Conservation (phyloP, 164 flowering plant species). For the Cinnamomum micranthum region DNA sequence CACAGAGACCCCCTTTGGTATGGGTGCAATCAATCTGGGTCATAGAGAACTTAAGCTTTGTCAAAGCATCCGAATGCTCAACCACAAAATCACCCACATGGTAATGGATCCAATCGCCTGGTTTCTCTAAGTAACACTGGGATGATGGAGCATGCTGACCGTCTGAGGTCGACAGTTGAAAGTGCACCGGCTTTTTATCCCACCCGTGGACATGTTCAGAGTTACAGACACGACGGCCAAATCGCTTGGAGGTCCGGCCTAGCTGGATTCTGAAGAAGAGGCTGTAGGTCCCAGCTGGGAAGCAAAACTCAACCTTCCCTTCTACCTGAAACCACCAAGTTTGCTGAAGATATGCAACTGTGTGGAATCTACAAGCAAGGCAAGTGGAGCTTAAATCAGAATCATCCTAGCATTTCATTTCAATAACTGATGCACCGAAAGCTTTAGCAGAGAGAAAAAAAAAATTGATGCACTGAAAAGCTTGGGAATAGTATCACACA, state of each 20-base stretch:
- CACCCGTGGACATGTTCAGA: conserved; percentile 73
- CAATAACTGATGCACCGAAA: not conserved
- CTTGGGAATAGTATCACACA: not conserved
- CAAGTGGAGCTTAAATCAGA: not conserved
- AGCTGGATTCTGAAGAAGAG: conserved; percentile 65
- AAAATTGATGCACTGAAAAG: not conserved
- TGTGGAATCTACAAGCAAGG: conserved; percentile 42
- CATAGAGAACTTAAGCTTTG: conserved; percentile 63
- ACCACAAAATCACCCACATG: conserved; percentile 71
- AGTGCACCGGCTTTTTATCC: conserved; percentile 71
- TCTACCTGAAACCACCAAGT: conserved; percentile 84
- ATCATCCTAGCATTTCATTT: too few species aligned
- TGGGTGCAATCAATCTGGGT: conserved; percentile 94
- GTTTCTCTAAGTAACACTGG: conserved; percentile 43
- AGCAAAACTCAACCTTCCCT: conserved; percentile 67
- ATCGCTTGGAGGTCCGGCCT: conserved; percentile 53
- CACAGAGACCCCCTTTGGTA: conserved; percentile 82
- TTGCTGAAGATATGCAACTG: conserved; percentile 83
- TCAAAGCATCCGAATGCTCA: conserved; percentile 28
- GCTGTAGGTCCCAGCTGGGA: conserved; percentile 69
- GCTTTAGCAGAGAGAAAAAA: not conserved
- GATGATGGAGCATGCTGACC: conserved; percentile 46
- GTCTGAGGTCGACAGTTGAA: conserved; percentile 56
- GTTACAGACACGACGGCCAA: conserved; percentile 59
- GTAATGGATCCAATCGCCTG: conserved; percentile 64